Base-by-base conservation (phyloP, 495 filamentous ascomycete species). In the Schizothecium vesticola region DNA sequence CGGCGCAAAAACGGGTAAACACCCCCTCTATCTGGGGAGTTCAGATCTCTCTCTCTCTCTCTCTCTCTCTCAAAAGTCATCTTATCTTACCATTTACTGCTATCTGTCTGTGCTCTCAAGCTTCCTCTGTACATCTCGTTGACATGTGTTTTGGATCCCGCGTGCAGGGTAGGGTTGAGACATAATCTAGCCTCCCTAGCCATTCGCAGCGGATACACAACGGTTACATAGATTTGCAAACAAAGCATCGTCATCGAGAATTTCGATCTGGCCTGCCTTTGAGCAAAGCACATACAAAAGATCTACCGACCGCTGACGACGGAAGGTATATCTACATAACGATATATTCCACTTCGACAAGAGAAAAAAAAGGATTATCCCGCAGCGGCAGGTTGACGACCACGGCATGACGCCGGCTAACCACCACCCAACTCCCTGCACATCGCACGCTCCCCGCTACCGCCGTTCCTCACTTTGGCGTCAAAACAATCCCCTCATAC, bases 401-500 rank as follows among this genome's bases (percentile, higher is more conserved):
- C 4, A 51, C 43, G 36, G 16, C 36, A 13, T 13, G 11, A 33
- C 31, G 11, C 31, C 31, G 11, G 31, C 31, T 12, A 0, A 33
- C 12, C 11, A n/a, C 43, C 43, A n/a, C 16, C 2, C 6, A 51
- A 8, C 19, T 51, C 12, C 16, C 36, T 3, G 11, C 31, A 33
- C 31, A 36, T 51, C 19, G 3, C 43, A 23, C 25, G 58, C 12
- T 13, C 61, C 60, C 31, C 43, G 33, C 22, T 56, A 8, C n/a
- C 36, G 3, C 60, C 22, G 6, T 29, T 29, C 10, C 55, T 80
- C 83, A 90, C 71, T 90, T 91, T n/a, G 88, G 79, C 58, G 91
- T 84, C 59, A 91, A 86, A 64, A 94, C 86, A 51, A 99, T 87
- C 3, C 95, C 95, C 73, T 98, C 96, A 75, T 96, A 99, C 70